Percentiles rank a stretch among this genome's conserved stretches.
These are phyloP conservation scores for Pseudofabraea citricarpa DNA, from an alignment of 2,329 filamentous ascomycete species.

Conservation along the genomic window DNA sequence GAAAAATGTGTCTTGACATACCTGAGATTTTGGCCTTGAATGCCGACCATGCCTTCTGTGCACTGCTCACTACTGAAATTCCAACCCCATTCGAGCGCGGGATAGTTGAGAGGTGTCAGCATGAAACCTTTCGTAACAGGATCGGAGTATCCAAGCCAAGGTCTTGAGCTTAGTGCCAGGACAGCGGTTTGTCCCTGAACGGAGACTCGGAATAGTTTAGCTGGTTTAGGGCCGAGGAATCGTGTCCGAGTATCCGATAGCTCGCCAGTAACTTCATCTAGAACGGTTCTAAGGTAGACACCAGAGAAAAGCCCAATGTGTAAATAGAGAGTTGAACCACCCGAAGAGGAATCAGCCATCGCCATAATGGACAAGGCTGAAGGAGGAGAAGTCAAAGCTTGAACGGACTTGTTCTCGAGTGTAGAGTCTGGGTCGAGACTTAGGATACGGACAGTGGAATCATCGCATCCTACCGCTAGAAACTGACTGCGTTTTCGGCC, in stretches of 20 bases:
- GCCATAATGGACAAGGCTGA: slow-evolving; percentile 87
- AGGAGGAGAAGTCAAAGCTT: slow-evolving; percentile 85
- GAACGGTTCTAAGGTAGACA: slow-evolving; percentile 88
- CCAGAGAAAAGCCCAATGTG: slow-evolving; percentile 96
- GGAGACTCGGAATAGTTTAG: slow-evolving; percentile 86
- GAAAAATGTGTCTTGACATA: slow-evolving; percentile 53
- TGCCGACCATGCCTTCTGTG: slow-evolving; percentile 88
- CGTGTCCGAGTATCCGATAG: slow-evolving; percentile 91
- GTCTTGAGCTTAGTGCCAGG: slow-evolving; percentile 82
- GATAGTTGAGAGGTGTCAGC: slow-evolving; percentile 86
- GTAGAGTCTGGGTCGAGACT: slow-evolving; percentile 88
- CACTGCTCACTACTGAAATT: slow-evolving; percentile 96
- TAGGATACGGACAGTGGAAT: slow-evolving; percentile 89
- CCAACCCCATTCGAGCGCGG: slow-evolving; percentile 87
- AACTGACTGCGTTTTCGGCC: slow-evolving; percentile 87
- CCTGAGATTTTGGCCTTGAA: slow-evolving; percentile 84
- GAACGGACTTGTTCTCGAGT: slow-evolving; percentile 88
- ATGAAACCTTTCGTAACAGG: slow-evolving; percentile 83
- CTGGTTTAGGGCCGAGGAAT: slow-evolving; percentile 86
- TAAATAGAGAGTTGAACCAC: slow-evolving; percentile 83
- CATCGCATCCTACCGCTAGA: slow-evolving; percentile 92
- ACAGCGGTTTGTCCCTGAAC: slow-evolving; percentile 82
- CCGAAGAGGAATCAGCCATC: slow-evolving; percentile 90
- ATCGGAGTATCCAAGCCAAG: slow-evolving; percentile 95
- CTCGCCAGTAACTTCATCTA: slow-evolving; percentile 94